Conservation (phyloP, 2,329 filamentous ascomycete genomes). For the Ceratocystis lukuohia region DNA sequence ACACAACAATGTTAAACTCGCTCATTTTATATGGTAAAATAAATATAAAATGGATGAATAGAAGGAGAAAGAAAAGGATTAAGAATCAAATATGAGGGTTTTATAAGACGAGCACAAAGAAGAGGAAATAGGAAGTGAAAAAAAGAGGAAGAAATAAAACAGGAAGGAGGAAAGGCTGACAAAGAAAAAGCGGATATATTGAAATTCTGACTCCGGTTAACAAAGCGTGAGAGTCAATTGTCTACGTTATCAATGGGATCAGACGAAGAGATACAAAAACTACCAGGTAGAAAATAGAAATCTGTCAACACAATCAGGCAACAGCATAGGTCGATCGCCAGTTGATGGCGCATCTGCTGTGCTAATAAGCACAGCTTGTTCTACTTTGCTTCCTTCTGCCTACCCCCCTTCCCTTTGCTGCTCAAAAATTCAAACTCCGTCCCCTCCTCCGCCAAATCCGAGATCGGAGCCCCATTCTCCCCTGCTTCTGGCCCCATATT, state of each 20-base stretch:
- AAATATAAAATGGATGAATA: not conserved
- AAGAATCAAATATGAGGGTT: no score
- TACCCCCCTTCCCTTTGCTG: no score
- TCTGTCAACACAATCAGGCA: not conserved
- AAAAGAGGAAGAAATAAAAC: not conserved
- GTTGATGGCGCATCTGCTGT: no score
- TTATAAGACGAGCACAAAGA: not conserved
- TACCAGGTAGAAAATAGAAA: no score
- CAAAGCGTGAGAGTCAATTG: no score
- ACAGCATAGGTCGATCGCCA: no score
- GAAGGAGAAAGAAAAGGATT: not conserved
- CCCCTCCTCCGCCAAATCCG: not conserved
- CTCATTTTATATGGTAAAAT: conserved; percentile 38
- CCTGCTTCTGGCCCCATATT: not conserved
- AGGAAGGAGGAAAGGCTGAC: conserved; percentile 24
- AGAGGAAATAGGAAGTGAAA: not conserved
- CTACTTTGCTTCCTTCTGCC: no score
- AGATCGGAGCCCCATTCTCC: not conserved
- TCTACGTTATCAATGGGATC: not conserved
- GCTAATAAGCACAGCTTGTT: no score
- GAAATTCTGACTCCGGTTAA: not conserved
- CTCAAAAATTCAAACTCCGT: not conserved
- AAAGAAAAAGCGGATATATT: conserved; percentile 7
- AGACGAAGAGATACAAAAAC: not conserved
- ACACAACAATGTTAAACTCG: conserved; percentile 65